Conservation (phyloP, 1,139 yeast genomes). For the Waltiozyma sp. region DNA sequence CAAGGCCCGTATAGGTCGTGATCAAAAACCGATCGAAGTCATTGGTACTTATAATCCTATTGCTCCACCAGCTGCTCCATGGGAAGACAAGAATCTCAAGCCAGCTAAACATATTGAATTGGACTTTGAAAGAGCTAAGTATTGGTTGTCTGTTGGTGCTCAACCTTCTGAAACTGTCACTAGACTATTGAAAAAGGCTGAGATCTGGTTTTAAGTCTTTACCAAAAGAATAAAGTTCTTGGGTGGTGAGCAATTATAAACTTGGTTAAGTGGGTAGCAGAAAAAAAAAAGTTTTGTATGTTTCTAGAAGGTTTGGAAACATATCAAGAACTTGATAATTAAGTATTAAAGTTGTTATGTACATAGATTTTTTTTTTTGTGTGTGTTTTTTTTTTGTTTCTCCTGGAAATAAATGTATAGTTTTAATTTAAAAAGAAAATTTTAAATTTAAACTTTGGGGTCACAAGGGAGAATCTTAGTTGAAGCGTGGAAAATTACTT, state of each 20-base stretch:
- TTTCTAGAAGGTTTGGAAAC: neutral
- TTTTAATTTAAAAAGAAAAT: constrained; percentile 29
- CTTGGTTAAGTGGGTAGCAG: too few species aligned
- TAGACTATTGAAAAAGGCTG: constrained; percentile 68
- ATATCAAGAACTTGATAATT: too few species aligned
- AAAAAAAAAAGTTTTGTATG: neutral
- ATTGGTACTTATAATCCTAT: constrained; percentile 88
- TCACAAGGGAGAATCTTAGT: constrained; percentile 30
- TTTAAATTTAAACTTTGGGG: constrained; percentile 26
- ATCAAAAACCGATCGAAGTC: constrained; percentile 85
- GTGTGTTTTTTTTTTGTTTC: too few species aligned
- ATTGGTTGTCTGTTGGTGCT: constrained; percentile 99
- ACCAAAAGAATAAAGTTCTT: too few species aligned
- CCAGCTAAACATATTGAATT: constrained; percentile 72
- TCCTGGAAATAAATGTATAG: neutral
- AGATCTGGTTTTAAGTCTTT: constrained; percentile 57
- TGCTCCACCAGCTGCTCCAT: constrained; percentile 64
- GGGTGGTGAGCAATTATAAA: too few species aligned
- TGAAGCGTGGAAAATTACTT: constrained; percentile 32
- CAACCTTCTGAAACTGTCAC: constrained; percentile 82
- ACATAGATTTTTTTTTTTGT: neutral
- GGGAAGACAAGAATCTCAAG: constrained; percentile 37
- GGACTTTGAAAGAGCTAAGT: constrained; percentile 86
- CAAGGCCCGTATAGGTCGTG: constrained; percentile 57
- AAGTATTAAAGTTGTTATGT: neutral